Percentiles rank a stretch among this genome's conserved stretches.
Evolutionary conservation across 169 alveolate species (phyloP).

Genomic region (Plasmodium ovale): DNA sequence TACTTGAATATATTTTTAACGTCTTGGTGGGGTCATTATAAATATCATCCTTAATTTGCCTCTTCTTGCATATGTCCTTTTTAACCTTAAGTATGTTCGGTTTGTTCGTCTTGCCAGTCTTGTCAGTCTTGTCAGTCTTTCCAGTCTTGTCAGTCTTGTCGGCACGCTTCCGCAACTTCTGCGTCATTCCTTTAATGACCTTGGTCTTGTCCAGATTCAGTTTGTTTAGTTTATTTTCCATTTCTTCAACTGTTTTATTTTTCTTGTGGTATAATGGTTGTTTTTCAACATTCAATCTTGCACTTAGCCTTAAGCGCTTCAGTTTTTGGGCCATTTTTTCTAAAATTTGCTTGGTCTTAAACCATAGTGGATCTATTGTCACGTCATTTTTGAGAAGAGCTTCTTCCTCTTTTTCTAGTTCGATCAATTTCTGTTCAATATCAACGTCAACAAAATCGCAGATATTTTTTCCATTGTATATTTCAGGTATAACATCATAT

Average conservation of each 20-base stretch:
- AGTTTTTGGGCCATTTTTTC: slow-evolving; percentile 54
- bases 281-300: slow-evolving; percentile 40
- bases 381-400: slow-evolving; percentile 87
- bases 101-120: neutral
- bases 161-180: slow-evolving; percentile 5
- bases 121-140: neutral
- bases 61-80: slow-evolving; percentile 44
- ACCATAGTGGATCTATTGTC: slow-evolving; percentile 80
- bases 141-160: neutral
- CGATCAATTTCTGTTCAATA: slow-evolving; percentile 94
- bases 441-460: slow-evolving; percentile 98
- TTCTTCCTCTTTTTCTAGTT: slow-evolving; percentile 97
- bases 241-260: slow-evolving; percentile 59
- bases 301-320: slow-evolving; percentile 33
- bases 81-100: slow-evolving; percentile 6
- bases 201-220: slow-evolving; percentile 25
- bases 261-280: slow-evolving; percentile 60
- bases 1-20: slow-evolving; percentile 58
- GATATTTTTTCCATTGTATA: slow-evolving; percentile 97
- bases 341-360: slow-evolving; percentile 61
- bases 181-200: slow-evolving; percentile 48
- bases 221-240: slow-evolving; percentile 51
- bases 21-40: slow-evolving; percentile 39
- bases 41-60: slow-evolving; percentile 38
- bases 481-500: slow-evolving; percentile 98